Percentiles rank a stretch among this genome's conserved stretches.
Evolutionary conservation across 2,329 filamentous ascomycete species (phyloP).

Genomic region (Nectriaceae sp.): DNA sequence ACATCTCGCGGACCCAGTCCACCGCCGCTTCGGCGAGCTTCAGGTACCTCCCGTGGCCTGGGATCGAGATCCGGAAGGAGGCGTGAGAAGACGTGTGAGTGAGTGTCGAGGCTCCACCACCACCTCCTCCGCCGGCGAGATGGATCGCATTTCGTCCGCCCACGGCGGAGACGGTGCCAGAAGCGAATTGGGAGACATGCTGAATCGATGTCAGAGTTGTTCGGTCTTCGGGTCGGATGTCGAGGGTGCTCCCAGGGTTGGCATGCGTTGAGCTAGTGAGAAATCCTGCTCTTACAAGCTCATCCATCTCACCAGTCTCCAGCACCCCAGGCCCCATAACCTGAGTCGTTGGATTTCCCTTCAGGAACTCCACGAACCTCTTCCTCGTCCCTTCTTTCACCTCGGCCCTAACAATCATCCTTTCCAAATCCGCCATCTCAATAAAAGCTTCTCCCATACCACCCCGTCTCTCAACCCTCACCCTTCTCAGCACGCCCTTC

Average conservation of each 20-base stretch:
- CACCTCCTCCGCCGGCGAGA: conserved; percentile 59
- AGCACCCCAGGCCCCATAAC: conserved; percentile 36
- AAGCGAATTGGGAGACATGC: conserved; percentile 63
- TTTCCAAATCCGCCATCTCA: conserved; percentile 56
- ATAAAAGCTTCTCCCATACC: conserved; percentile 67
- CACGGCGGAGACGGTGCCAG: conserved; percentile 68
- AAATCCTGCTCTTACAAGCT: conserved; percentile 67
- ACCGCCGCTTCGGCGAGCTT: conserved; percentile 65
- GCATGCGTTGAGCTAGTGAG: conserved; percentile 51
- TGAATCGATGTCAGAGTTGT: conserved; percentile 62
- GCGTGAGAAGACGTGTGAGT: conserved; percentile 23
- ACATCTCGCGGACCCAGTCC: conserved; percentile 59
- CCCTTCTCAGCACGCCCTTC: conserved; percentile 58
- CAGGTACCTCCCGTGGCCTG: conserved; percentile 66
- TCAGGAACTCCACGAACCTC: conserved; percentile 55
- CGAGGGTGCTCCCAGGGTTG: conserved; percentile 39
- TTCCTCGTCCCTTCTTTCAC: conserved; percentile 47
- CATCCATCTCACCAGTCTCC: conserved; percentile 49
- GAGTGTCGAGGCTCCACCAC: conserved; percentile 38
- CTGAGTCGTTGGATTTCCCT: conserved; percentile 48
- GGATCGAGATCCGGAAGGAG: conserved; percentile 60
- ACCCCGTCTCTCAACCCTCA: conserved; percentile 63
- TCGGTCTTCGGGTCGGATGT: conserved; percentile 53
- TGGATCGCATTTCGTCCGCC: conserved; percentile 68
- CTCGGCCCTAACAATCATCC: conserved; percentile 40